Evolutionary conservation across 148 eudicot genomes (phyloP).

Genomic region (Agrostemma githago): DNA sequence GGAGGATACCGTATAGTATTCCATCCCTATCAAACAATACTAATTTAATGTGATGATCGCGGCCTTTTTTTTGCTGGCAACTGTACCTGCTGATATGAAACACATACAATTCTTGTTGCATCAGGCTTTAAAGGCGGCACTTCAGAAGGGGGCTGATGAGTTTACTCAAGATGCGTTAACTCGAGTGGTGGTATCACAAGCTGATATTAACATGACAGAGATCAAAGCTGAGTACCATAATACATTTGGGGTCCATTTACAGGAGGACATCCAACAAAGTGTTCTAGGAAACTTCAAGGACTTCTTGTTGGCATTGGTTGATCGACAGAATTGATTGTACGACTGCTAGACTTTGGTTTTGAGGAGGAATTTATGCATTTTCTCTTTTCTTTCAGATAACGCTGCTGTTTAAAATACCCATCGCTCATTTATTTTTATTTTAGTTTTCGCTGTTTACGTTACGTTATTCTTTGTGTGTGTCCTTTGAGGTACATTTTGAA

Average conservation of each 20-base stretch:
- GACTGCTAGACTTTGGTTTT: neutral
- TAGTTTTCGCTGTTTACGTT: too few relatives aligned
- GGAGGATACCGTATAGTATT: neutral
- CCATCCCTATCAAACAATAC: neutral
- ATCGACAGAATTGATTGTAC: constrained; percentile 27
- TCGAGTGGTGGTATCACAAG: constrained; percentile 61
- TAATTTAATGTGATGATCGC: neutral
- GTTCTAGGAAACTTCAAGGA: constrained; percentile 73
- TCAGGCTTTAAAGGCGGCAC: constrained; percentile 53
- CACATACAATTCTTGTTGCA: neutral
- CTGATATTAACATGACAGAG: constrained; percentile 52
- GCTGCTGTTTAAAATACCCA: neutral
- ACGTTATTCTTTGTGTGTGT: neutral
- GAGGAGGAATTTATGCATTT: neutral
- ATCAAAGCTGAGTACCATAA: constrained; percentile 43
- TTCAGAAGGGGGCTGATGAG: constrained; percentile 47
- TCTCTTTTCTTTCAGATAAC: neutral
- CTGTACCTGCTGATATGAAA: constrained; percentile 5
- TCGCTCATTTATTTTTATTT: neutral
- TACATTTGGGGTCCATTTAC: constrained; percentile 33
- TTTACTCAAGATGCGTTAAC: constrained; percentile 57
- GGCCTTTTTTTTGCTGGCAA: neutral
- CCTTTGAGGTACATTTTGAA: neutral
- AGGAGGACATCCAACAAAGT: constrained; percentile 40
- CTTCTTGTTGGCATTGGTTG: constrained; percentile 56